Evolutionary conservation across 1,284 basidiomycete genomes (phyloP), one percentile per base, ranked within the genome.

Genomic region (Puccinia novopanici): DNA sequence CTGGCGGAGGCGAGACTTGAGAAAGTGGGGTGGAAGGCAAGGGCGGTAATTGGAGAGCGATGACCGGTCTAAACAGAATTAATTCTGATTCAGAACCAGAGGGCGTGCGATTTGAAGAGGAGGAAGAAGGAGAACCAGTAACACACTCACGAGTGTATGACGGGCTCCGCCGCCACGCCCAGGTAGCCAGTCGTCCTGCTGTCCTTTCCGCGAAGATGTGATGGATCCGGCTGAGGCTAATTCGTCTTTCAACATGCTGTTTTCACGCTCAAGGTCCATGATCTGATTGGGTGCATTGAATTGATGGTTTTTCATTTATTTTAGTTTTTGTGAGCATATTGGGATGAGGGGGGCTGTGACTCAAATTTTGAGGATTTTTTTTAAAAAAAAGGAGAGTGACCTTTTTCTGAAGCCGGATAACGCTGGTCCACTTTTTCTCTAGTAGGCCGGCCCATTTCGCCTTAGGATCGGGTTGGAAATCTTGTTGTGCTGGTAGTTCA

Each of bases 391-490:
- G 24, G 30, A 27, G 37, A 48, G 13, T 17, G 82, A 92, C 93
- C 91, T 95, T 95, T 88, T 95, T 94, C 88, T 96, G 94, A 84
- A 96, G 86, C 82, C 94, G 89, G 82, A 96, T 94, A 30, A 95
- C 93, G 84, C 91, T 92, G 37, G 93, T 95, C 94, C 94, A 96
- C 86, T 96, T 96, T 90, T 95, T 95, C 87, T 94, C 94, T 81
- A 96, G 87, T 81, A 96, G 87, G 0, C 93, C 93, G 0, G 91
- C 90, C 84, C 91, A 92, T 84, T 92, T 92, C 71, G 92, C 90
- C 84, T 92, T 93, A 22, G 93, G 90, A 87, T 95, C 92, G 24
- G 91, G 91, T 12, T 89, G 88, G 85, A 93, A 93, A 80, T 91
- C 91, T 27, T 68, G 67, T 54, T 84, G 84, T 89, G 67, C 40